Base-by-base conservation (phyloP, 768 basidiomycete genomes). In the Leccinum fibrillosum region DNA sequence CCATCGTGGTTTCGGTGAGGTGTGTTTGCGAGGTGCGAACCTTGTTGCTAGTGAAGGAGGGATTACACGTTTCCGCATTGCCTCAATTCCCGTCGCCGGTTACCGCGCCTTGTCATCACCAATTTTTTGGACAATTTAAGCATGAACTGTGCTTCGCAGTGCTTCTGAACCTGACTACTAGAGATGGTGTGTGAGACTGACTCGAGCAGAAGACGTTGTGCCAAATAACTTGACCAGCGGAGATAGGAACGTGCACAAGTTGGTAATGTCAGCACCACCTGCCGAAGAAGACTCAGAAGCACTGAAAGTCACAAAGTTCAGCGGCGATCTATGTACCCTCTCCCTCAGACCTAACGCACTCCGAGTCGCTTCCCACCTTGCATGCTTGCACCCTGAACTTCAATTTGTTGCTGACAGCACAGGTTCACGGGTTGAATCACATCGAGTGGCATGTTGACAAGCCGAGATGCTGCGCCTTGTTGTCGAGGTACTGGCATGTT, bases 1-100 rank as follows among this genome's bases (percentile, higher is more conserved):
- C 61, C 71, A 71, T 69, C 72, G 72, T 73, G 72, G 72, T 61
- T 68, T 71, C 62, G 68, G 72, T 35, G 72, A 74, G 72, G 72
- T 67, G 58, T 34, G 63, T 59, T 55, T 60, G 52, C 54, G 26
- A 55, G 60, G 44, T 62, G 61, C 58, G 62, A 67, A 65, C 63
- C 54, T 55, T 55, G 59, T 62, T 57, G 50, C 57, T 13, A 39
- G 19, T 39, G 39, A 39, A 23, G 52, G 9, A 42, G 54, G 56
- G 56, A 42, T 45, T 50, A 54, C 66, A 68, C 66, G 66, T 68
- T 68, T 64, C 60, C 62, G 56, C 72, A 69, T 69, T 63, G 67
- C 64, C 66, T 62, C 63, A 69, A 57, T 74, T 62, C 69, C 70
- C 67, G 64, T 67, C 64, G 64, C 65, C 64, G 63, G 64, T 73